These are phyloP conservation scores for Sicyos baderoa DNA, from an alignment of 306 rosid genomes.

Conservation along the genomic window DNA sequence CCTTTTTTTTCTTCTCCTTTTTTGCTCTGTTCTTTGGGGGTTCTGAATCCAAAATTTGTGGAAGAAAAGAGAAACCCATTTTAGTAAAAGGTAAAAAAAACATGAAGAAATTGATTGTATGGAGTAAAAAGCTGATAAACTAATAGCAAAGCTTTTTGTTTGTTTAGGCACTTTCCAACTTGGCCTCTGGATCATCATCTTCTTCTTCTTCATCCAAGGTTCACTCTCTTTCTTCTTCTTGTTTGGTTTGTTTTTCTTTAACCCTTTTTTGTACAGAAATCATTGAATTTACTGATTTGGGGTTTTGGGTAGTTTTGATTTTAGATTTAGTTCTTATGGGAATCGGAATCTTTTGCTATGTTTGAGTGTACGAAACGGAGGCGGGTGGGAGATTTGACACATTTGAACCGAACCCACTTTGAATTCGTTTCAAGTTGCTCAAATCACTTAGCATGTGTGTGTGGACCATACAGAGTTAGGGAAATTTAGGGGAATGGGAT, in stretches of 20 bases:
- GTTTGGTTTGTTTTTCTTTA: not conserved
- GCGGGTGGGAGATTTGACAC: not conserved
- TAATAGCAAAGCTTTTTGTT: conserved; percentile 5
- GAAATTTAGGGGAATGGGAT: not conserved
- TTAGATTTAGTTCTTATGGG: not conserved
- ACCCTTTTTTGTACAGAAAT: not conserved
- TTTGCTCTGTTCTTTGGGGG: not conserved
- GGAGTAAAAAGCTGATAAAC: no score
- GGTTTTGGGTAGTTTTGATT: not conserved
- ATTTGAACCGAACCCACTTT: not conserved
- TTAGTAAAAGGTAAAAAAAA: not conserved
- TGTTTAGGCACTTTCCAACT: conserved; percentile 2
- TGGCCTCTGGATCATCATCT: not conserved
- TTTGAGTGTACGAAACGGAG: no score
- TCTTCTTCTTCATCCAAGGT: conserved; percentile 12
- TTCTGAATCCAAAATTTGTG: conserved; percentile 1
- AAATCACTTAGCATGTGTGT: not conserved
- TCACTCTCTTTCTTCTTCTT: not conserved
- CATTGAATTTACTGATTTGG: not conserved
- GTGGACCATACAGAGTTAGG: conserved; percentile 12
- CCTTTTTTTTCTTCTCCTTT: not conserved
- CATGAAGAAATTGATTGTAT: not conserved
- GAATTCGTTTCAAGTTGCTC: not conserved
- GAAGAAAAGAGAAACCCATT: conserved; percentile 9
- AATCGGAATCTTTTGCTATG: not conserved